These are phyloP conservation scores for Moniliophthora roreri DNA, from an alignment of 1,284 basidiomycete species.

Conservation along the genomic window DNA sequence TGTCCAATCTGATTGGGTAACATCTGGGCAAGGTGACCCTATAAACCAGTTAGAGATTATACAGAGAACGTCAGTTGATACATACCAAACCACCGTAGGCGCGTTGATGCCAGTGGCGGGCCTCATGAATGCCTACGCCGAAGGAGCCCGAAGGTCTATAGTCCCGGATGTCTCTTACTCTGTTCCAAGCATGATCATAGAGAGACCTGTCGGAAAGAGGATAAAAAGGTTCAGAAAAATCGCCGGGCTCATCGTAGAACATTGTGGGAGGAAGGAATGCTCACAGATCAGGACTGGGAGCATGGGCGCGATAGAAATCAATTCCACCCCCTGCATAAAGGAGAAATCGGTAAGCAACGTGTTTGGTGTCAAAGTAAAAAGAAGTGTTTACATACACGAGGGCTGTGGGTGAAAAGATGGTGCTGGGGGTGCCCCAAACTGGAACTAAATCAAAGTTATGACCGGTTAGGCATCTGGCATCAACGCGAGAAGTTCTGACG, in stretches of 20 bases:
- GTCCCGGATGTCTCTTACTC: constrained; percentile 42
- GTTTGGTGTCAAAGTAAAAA: constrained; percentile 8
- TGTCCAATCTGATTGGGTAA: constrained; percentile 57
- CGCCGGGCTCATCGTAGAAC: constrained; percentile 11
- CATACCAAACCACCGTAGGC: constrained; percentile 57
- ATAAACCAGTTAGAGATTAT: constrained; percentile 7
- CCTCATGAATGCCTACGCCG: constrained; percentile 55
- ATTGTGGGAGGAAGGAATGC: constrained; percentile 26
- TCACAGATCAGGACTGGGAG: constrained; percentile 54
- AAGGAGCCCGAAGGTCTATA: constrained; percentile 23
- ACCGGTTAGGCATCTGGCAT: constrained; percentile 9
- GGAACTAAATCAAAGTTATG: constrained; percentile 33
- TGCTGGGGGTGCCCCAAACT: constrained; percentile 51
- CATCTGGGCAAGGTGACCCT: constrained; percentile 47
- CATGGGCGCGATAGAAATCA: constrained; percentile 64
- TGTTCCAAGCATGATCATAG: constrained; percentile 56
- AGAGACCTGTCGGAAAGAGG: constrained; percentile 37
- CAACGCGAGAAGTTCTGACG: constrained; percentile 3
- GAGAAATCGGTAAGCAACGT: constrained; percentile 17
- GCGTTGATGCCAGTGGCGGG: constrained; percentile 55
- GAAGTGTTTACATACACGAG: constrained; percentile 40
- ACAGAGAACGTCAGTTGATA: constrained; percentile 4
- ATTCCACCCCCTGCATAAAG: constrained; percentile 45
- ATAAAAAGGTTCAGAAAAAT: too few relatives aligned
- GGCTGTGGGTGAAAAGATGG: constrained; percentile 60